These are phyloP conservation scores for Candida quercuum DNA, from an alignment of 805 yeast species.

Conservation along the genomic window DNA sequence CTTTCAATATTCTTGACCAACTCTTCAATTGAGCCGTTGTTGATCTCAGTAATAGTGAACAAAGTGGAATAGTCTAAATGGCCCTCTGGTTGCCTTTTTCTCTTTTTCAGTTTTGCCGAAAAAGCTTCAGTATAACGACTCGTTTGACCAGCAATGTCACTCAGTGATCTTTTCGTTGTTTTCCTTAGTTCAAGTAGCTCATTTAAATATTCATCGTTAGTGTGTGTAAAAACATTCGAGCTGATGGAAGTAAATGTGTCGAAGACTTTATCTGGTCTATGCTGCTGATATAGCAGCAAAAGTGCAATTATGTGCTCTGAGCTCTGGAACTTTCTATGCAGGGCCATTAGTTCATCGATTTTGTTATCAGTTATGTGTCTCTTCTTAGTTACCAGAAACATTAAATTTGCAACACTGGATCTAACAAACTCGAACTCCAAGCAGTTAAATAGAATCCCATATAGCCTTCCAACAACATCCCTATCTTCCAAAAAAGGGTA, in stretches of 20 bases:
- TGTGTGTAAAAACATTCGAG: slow-evolving; percentile 21
- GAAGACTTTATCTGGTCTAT: slow-evolving; percentile 19
- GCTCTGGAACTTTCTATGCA: slow-evolving; percentile 16
- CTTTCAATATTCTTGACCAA: slow-evolving; percentile 5
- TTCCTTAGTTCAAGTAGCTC: slow-evolving; percentile 3
- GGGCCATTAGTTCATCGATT: slow-evolving; percentile 18
- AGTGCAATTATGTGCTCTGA: slow-evolving; percentile 20
- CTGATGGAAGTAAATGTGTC: slow-evolving; percentile 22
- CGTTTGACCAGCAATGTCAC: slow-evolving; percentile 2
- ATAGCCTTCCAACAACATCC: slow-evolving; percentile 11
- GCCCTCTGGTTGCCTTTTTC: slow-evolving; percentile 5
- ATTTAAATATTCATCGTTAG: slow-evolving; percentile 10
- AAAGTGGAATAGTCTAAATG: slow-evolving; percentile 5
- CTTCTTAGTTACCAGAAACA: slow-evolving; percentile 27
- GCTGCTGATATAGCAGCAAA: slow-evolving; percentile 18
- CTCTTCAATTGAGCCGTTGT: slow-evolving; percentile 2
- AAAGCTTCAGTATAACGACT: slow-evolving; percentile 9
- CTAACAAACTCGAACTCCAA: slow-evolving; percentile 32
- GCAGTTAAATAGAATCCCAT: slow-evolving; percentile 28
- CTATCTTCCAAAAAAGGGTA: slow-evolving; percentile 20
- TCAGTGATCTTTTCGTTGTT: background rate
- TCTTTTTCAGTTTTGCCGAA: slow-evolving; percentile 11
- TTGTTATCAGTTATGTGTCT: slow-evolving; percentile 27
- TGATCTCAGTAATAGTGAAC: background rate
- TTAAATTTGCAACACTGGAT: slow-evolving; percentile 27